Base-by-base conservation (phyloP, 108 stramenopile species). In the Skeletonema potamos region DNA sequence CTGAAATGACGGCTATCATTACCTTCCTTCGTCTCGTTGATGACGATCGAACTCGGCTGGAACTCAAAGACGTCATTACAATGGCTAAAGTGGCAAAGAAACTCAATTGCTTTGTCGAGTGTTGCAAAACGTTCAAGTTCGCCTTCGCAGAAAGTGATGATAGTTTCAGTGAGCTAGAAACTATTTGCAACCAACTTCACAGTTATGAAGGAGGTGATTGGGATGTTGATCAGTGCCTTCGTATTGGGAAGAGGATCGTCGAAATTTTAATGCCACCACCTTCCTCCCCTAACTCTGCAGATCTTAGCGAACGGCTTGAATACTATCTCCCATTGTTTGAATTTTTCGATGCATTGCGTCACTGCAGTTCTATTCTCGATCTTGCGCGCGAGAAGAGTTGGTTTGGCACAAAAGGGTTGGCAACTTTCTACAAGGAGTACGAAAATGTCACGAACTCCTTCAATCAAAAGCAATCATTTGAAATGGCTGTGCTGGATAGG, bases 391-490 rank as follows among this genome's bases (percentile, higher is more conserved):
- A 73, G 17, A 58, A 55, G 17, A 36, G 33, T 10, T 73, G 72
- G 72, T 67, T 73, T 33, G 72, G 72, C 12, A 65, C 56, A 39
- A 65, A 67, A 20, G 72, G 72, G 2, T 26, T 73, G n/a, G 3
- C 33, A 7, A 57, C 36, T 30, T 73, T 73, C 30, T 73, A 67
- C 27, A 10, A 66, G 26, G 72, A 73, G 39, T 73, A 32, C 13
- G 27, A 20, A 20, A 73, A 73, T 58, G 72, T 73, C 15, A 73
- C 37, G 32, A 67, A 73, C 33, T 51, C 66, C 5, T 29, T 73
- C 27, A 67, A 54, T 9, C 56, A 65, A 30, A 67, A 73, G 9
- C 66, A 57, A 27, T 34, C 72, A 26, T 73, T 65, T 24, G 72
- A 73, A 20, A 73, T 27, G 33, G 56, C 15, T 10, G 39, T 73